Base-by-base conservation (phyloP, 768 basidiomycete species). In the Aureoboletus auriporus region DNA sequence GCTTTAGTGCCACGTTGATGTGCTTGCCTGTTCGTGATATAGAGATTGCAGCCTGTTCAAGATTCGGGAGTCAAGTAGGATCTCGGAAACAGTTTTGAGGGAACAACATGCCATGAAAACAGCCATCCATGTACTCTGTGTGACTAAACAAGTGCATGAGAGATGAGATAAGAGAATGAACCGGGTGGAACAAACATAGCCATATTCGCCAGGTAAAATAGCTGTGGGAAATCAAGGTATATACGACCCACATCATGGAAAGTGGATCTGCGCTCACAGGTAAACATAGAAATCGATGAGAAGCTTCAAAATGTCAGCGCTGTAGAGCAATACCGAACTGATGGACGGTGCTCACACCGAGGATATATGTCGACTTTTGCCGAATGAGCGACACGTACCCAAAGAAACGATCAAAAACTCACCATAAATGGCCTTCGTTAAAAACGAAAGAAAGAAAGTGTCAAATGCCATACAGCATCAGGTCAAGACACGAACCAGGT, bases 131-230 rank as follows among this genome's bases (percentile, higher is more conserved):
- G 1, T 35, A 5, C 35, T 52, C n/a, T 35, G 49, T 1, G 51
- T 52, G 44, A 64, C 62, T 64, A 23, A 29, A 46, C 5, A 6
- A 47, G 42, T 0, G 1, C 1, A 36, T 64, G 39, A 62, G 51
- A 46, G 9, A 8, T 7, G 8, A 31, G 20, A 35, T 7, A 16
- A 26, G 11, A 11, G 1, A 31, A 27, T 2, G 37, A 3, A 23
- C 42, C 12, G 3, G 12, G 33, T 33, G 14, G 16, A 28, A 53
- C 61, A 46, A 37, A 64, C 62, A 64, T 37, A 53, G 10, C 63
- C 63, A 64, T 58, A 64, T 52, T 6, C 62, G 51, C 62, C 62
- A 64, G 5, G 61, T 65, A 43, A 64, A 64, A 47, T 64, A 64
- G 1, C 62, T 64, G 35, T 5, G 2, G 14, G 17, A 26, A 36